A percentile compares a stretch with the other conserved stretches of the same genome.
Evolutionary conservation across 768 basidiomycete species (phyloP).

Genomic region (Calocera cornea): DNA sequence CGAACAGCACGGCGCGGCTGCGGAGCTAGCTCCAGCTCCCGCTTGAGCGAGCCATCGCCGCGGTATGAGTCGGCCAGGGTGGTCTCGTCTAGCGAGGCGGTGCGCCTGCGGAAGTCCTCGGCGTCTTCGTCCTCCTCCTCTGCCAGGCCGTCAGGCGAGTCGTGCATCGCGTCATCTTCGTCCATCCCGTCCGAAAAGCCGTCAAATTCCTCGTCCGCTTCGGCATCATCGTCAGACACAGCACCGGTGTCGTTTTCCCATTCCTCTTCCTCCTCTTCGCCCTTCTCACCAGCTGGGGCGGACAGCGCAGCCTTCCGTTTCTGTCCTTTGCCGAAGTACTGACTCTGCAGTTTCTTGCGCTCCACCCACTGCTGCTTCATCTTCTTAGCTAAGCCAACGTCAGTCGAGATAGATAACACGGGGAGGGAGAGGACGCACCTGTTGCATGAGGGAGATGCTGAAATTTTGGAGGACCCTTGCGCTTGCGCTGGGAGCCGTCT

Average conservation of each 20-base stretch:
- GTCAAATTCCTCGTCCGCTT: conserved; percentile 5
- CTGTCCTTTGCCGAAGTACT: conserved; percentile 50
- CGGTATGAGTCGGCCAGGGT: not conserved
- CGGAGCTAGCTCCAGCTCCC: not conserved
- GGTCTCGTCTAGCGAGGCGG: not conserved
- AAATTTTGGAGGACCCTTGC: not conserved
- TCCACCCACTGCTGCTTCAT: conserved; percentile 72
- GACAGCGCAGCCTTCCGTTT: conserved; percentile 39
- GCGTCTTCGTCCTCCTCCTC: not conserved
- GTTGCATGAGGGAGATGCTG: conserved; percentile 1
- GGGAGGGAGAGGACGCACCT: not conserved
- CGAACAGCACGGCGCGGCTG: not conserved
- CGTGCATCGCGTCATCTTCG: not conserved
- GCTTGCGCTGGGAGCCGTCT: not conserved
- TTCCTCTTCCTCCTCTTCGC: conserved; percentile 8
- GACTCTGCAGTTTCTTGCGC: conserved; percentile 57
- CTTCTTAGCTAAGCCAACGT: conserved; percentile 44
- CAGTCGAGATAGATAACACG: not conserved
- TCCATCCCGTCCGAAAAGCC: not conserved
- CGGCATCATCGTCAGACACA: conserved; percentile 1
- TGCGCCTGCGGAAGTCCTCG: not conserved
- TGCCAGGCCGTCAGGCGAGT: not conserved
- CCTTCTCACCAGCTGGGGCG: conserved; percentile 6
- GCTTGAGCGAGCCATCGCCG: not conserved
- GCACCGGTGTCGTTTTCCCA: not conserved